A percentile compares a stretch with the other conserved stretches of the same genome.
Conservation (phyloP, 176 grass and related monocot species). For the Carex scoparia region DNA sequence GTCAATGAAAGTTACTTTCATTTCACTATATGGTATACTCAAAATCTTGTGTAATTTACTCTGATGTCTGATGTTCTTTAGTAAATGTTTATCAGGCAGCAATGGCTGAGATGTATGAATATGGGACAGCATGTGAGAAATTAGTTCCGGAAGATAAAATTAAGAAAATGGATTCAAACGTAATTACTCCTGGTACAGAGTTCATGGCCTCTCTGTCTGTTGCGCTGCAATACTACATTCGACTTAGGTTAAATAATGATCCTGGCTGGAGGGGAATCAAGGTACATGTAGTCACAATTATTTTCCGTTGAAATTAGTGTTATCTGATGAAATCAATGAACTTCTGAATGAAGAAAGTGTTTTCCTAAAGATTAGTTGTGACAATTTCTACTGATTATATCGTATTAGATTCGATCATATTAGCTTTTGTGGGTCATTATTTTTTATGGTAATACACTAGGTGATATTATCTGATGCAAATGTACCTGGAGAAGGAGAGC, state of each 20-base stretch:
- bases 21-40: background rate
- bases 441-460: conserved; percentile 24
- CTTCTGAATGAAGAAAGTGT: background rate
- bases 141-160: background rate
- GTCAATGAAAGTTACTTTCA: background rate
- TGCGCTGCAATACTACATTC: conserved; percentile 29
- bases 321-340: background rate
- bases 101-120: background rate
- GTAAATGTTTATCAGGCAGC: background rate
- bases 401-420: background rate
- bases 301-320: background rate
- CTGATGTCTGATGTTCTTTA: background rate
- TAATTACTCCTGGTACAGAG: conserved; percentile 29
- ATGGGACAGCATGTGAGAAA: background rate
- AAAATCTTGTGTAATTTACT: background rate
- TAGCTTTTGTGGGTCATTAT: background rate
- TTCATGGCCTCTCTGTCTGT: conserved; percentile 27
- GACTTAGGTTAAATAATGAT: conserved; percentile 23
- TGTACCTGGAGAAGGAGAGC: conserved; percentile 91
- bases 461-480: conserved; percentile 73
- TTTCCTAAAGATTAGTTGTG: background rate
- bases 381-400: background rate
- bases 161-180: conserved; percentile 24
- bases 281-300: conserved; percentile 5
- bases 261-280: conserved; percentile 29